Base-by-base conservation (phyloP, 352 stramenopile genomes). In the Ophiocytium majus region DNA sequence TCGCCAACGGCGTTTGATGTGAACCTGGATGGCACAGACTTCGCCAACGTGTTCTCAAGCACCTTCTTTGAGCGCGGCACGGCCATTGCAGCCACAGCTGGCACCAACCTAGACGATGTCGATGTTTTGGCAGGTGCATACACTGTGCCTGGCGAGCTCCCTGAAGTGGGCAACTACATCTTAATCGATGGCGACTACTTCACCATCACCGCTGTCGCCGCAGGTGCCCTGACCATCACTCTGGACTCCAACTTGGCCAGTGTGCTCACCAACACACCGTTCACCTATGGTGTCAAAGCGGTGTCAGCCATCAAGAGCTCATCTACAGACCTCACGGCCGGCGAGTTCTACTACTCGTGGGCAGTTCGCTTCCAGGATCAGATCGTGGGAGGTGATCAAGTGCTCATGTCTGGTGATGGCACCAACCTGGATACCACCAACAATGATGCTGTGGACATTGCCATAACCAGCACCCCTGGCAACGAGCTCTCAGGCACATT, bases 401-500 rank as follows among this genome's bases (percentile, higher is more conserved):
- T 89, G 57, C 50, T 86, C 34, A 76, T 95, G 71, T 14, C 85
- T 10, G 33, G 90, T 50, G 79, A 80, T 81, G 86, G 85, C 84
- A 50, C 81, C 37, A 33, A 79, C n/a, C 78, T 92, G 0, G 83
- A 63, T 32, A 63, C 90, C 89, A 85, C 81, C 91, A 81, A 91
- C 88, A 89, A 88, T 14, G 43, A 10, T 57, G 5, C 43, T 5
- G 43, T 57, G 5, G 17, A 5, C 66, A 78, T 78, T 5, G 35
- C 5, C 32, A 43, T 78, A 5, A 35, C 32, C 32, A 78, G 14
- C 5, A 17, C 66, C 66, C 89, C 98, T 83, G 95, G 95, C 0
- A 98, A 98, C 86, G 92, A 98, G 90, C 90, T 98, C 19, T 86
- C 79, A 23, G 96, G 95, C 0, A 94, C 88, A 0, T 97, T 98